phyloP scores from a whole-genome alignment of 495 filamentous ascomycete genomes.

The Saxophila tyrrhenica region DNA sequence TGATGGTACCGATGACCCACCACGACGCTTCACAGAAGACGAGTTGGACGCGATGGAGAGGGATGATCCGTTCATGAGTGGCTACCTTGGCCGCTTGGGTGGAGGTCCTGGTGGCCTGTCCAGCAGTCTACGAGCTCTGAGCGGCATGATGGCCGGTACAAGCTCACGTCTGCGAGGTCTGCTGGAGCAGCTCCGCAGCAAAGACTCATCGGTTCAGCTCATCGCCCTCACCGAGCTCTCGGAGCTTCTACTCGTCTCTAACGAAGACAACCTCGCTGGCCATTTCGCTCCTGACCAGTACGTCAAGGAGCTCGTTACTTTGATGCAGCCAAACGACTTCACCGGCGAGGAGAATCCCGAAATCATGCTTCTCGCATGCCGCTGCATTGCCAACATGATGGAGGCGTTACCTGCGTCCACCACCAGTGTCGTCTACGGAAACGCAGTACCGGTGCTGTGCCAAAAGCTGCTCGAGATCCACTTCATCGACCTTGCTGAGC shows the following conservation, averaged over 20 bases:
- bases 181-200: conserved; percentile 69
- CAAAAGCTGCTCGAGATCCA: conserved; percentile 88
- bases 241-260: conserved; percentile 84
- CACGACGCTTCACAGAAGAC: conserved; percentile 46
- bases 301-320: conserved; percentile 81
- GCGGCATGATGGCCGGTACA: conserved; percentile 79
- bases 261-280: conserved; percentile 91
- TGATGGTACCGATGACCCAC: conserved; percentile 38
- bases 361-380: conserved; percentile 94
- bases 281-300: conserved; percentile 91
- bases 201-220: conserved; percentile 78
- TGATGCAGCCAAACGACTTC: conserved; percentile 84
- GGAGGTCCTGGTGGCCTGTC: conserved; percentile 58
- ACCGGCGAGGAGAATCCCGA: conserved; percentile 81
- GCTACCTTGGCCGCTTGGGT: conserved; percentile 55
- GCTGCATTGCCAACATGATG: conserved; percentile 95
- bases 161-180: conserved; percentile 72
- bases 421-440: conserved; percentile 90
- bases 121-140: conserved; percentile 72
- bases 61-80: conserved; percentile 63
- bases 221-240: conserved; percentile 90
- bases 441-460: conserved; percentile 87
- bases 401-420: conserved; percentile 88
- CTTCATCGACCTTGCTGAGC: conserved; percentile 95
- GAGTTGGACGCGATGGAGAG: conserved; percentile 42